These are phyloP conservation scores for Lotmaria passim DNA, from an alignment of 208 protist genomes.

Conservation along the genomic window DNA sequence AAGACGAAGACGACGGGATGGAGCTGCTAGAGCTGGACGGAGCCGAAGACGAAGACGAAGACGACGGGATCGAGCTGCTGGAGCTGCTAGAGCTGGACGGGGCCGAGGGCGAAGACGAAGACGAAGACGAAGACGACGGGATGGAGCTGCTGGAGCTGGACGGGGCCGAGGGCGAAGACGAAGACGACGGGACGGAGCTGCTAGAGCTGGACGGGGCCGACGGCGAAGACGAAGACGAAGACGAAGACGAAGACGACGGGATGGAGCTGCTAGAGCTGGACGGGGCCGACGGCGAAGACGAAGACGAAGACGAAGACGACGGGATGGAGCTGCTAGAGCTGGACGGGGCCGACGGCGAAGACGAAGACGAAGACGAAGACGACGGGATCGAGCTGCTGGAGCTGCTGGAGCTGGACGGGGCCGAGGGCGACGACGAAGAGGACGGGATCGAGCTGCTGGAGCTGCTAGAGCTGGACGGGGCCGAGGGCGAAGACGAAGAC, in stretches of 20 bases:
- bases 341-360: no score
- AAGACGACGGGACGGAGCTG: no score
- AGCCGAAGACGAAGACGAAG: neutral
- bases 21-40: no score
- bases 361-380: no score
- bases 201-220: neutral
- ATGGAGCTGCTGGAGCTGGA: no score
- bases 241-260: neutral
- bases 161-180: no score
- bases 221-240: slow-evolving; percentile 7
- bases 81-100: neutral
- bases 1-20: no score
- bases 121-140: no score
- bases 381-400: no score
- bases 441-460: neutral
- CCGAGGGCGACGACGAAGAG: neutral
- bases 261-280: neutral
- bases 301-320: no score
- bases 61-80: neutral
- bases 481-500: slow-evolving; percentile 2
- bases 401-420: neutral
- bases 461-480: neutral
- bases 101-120: neutral
- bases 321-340: no score
- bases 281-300: neutral